Conservation (phyloP, 192 early-diverging fungal genomes). For the Phycomyces nitens region DNA sequence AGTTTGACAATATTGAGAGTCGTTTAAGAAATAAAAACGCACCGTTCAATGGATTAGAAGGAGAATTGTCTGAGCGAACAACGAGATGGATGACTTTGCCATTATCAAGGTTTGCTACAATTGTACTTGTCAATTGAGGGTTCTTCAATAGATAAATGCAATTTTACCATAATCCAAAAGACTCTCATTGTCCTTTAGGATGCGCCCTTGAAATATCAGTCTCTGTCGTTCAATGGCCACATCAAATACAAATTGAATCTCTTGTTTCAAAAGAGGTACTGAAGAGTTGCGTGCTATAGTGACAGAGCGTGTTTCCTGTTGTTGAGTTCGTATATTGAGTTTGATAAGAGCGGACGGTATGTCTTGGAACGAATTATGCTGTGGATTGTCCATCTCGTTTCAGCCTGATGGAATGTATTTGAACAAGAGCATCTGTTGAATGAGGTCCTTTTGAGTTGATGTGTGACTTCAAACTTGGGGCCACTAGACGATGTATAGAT, state of each 20-base stretch:
- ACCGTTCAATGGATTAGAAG: constrained; percentile 45
- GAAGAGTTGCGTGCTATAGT: constrained; percentile 33
- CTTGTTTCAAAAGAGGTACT: constrained; percentile 43
- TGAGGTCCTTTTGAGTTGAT: no score
- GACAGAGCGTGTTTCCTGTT: constrained; percentile 35
- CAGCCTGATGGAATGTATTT: no score
- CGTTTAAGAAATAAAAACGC: not conserved
- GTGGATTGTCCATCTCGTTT: no score
- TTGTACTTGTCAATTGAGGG: no score
- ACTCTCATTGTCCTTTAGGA: constrained; percentile 41
- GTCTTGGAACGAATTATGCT: no score
- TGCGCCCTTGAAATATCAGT: constrained; percentile 46
- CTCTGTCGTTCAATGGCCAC: constrained; percentile 43
- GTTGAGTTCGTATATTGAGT: no score
- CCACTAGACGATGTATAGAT: no score
- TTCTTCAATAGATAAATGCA: no score
- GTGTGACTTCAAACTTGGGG: no score
- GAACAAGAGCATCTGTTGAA: no score
- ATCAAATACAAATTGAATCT: constrained; percentile 34
- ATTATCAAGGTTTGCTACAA: constrained; percentile 36
- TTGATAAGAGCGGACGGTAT: no score
- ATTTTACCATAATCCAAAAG: constrained; percentile 42
- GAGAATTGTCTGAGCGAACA: constrained; percentile 42
- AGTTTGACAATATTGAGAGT: no score
- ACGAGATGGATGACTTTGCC: constrained; percentile 50